Base-by-base conservation (phyloP, 345 rosid species). In the Brassica rapa region DNA sequence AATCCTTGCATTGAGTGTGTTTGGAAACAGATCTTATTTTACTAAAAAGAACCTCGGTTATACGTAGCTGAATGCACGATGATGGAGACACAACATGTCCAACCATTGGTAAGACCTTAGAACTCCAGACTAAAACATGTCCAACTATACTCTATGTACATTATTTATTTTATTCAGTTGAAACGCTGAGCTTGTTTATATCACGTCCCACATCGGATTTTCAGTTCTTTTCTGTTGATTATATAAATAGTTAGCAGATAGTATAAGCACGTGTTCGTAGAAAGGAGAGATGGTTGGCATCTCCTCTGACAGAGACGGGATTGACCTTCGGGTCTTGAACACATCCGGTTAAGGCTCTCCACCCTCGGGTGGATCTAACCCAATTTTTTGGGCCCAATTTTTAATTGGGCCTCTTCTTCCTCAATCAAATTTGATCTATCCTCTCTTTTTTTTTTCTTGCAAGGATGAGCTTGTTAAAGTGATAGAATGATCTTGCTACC, bases 261-360 rank as follows among this genome's bases (percentile, higher is more conserved):
- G 6, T 0, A 0, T 0, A 0, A 0, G 0, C 0, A 0, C 0
- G 88, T 83, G 83, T 86, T 82, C 82, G 77, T 78, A 63, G 63
- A 73, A 84, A 85, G 89, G 92, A 89, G 86, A 84, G 89, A 87
- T 84, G 92, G 88, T 87, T 87, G 89, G 93, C 91, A 87, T 88
- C 89, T 88, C 91, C 89, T 86, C 89, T 82, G 86, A 82, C 86
- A 86, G 82, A 87, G 88, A 76, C 72, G 90, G 87, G 89, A 87
- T 33, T 63, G 66, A 53, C 75, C 81, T 70, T 33, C 39, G 62
- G 80, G 75, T 4, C 79, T 78, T 41, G 80, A 27, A 78, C 82
- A 80, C 84, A 86, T 60, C 16, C 78, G 82, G 88, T 83, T 79
- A 81, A 83, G 83, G 86, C 86, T 74, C 1, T 49, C 81, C 84